Evolutionary conservation across 2,329 filamentous ascomycete species (phyloP).

Genomic region (Sporothrix pseudoabietina): DNA sequence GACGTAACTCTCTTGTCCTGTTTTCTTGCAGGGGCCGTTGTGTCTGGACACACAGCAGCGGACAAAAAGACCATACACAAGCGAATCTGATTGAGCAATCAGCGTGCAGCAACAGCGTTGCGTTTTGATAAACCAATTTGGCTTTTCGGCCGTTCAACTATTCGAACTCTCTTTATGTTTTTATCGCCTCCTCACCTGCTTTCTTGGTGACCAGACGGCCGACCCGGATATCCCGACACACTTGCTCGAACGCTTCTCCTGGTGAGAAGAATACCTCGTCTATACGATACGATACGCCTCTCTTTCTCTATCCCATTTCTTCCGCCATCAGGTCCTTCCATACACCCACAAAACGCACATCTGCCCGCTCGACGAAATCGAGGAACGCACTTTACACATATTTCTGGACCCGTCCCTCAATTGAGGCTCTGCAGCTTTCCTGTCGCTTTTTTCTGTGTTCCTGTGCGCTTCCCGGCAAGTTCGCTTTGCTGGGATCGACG

Average conservation of each 20-base stretch:
- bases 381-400: neutral
- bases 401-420: constrained; percentile 8
- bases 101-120: neutral
- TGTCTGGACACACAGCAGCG: constrained; percentile 11
- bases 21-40: constrained; percentile 2
- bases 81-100: constrained; percentile 10
- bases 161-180: neutral
- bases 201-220: neutral
- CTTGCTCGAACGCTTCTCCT: constrained; percentile 9
- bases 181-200: neutral
- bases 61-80: neutral
- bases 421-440: constrained; percentile 6
- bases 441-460: neutral
- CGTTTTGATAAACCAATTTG: neutral
- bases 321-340: neutral
- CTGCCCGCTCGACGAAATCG: neutral
- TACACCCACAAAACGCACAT: neutral
- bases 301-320: neutral
- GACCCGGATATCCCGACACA: neutral
- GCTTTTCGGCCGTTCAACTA: neutral
- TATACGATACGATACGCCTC: neutral
- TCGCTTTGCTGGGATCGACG: constrained; percentile 24
- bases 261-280: neutral
- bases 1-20: neutral
- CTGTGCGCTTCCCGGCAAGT: neutral